A percentile compares a stretch with the other conserved stretches of the same genome.
Conservation (phyloP, 805 yeast species). For the Kodamaea neixiangensis region DNA sequence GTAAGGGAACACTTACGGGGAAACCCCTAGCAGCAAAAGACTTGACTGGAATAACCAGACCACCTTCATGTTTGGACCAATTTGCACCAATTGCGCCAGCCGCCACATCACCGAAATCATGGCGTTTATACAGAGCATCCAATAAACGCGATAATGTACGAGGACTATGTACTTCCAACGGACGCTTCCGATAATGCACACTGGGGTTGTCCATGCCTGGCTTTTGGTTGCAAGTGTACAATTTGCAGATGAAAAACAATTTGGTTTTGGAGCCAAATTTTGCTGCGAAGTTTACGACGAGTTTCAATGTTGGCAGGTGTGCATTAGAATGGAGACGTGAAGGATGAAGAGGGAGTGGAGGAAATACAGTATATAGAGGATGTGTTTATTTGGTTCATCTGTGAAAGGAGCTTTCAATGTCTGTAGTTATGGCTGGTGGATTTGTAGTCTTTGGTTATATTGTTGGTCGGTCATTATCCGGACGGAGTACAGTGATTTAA, state of each 20-base stretch:
- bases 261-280: conserved; percentile 1
- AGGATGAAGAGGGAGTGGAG: too few relatives aligned
- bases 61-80: conserved; percentile 2
- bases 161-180: conserved; percentile 18
- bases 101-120: conserved; percentile 2
- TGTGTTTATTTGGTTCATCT: too few relatives aligned
- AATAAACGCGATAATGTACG: conserved; percentile 15
- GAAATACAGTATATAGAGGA: too few relatives aligned
- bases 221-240: not conserved
- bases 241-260: not conserved
- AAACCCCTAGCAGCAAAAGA: not conserved
- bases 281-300: conserved; percentile 4
- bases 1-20: conserved; percentile 16
- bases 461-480: too few relatives aligned
- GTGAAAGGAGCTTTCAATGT: too few relatives aligned
- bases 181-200: conserved; percentile 11
- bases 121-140: conserved; percentile 8
- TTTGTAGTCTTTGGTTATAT: too few relatives aligned
- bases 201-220: conserved; percentile 1
- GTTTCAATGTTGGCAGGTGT: too few relatives aligned
- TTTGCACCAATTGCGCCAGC: conserved; percentile 7
- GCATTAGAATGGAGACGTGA: too few relatives aligned
- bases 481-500: too few relatives aligned
- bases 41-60: not conserved
- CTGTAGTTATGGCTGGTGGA: too few relatives aligned